Evolutionary conservation across 805 yeast species (phyloP).

Genomic region (Aciculoconidium aculeatum): DNA sequence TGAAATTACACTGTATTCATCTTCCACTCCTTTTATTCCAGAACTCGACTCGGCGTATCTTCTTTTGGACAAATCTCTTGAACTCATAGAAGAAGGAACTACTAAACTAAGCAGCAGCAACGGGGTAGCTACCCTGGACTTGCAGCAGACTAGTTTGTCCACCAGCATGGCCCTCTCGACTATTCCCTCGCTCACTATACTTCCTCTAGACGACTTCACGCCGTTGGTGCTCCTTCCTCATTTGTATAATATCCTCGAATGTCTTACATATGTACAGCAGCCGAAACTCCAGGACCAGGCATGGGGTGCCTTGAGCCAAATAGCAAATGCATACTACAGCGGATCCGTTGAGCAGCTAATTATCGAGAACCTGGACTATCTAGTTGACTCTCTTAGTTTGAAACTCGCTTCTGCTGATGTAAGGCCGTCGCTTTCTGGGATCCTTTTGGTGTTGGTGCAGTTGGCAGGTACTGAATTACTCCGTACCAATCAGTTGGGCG

Average conservation of each 20-base stretch:
- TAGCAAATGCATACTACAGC: conserved; percentile 38
- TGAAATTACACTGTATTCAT: too few relatives aligned
- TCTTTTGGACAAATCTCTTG: too few relatives aligned
- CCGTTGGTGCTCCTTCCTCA: conserved; percentile 59
- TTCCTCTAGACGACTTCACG: conserved; percentile 27
- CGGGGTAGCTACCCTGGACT: too few relatives aligned
- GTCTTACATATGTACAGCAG: conserved; percentile 50
- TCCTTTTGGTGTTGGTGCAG: conserved; percentile 61
- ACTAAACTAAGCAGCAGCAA: too few relatives aligned
- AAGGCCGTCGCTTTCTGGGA: conserved; percentile 66
- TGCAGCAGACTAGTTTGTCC: too few relatives aligned
- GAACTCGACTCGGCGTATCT: too few relatives aligned
- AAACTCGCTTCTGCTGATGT: conserved; percentile 59
- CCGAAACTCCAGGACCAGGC: conserved; percentile 52
- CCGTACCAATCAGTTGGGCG: conserved; percentile 52
- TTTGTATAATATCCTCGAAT: conserved; percentile 67
- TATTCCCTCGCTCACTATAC: too few relatives aligned
- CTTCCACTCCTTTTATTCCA: too few relatives aligned
- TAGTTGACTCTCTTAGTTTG: conserved; percentile 72
- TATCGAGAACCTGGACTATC: conserved; percentile 67
- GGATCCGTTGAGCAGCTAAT: conserved; percentile 56
- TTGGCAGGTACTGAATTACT: conserved; percentile 66
- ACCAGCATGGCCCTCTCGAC: too few relatives aligned
- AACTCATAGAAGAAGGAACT: too few relatives aligned
- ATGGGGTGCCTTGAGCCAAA: conserved; percentile 42